phyloP scores from a whole-genome alignment of 2,329 filamentous ascomycete species.

The Fusarium xylarioides region DNA sequence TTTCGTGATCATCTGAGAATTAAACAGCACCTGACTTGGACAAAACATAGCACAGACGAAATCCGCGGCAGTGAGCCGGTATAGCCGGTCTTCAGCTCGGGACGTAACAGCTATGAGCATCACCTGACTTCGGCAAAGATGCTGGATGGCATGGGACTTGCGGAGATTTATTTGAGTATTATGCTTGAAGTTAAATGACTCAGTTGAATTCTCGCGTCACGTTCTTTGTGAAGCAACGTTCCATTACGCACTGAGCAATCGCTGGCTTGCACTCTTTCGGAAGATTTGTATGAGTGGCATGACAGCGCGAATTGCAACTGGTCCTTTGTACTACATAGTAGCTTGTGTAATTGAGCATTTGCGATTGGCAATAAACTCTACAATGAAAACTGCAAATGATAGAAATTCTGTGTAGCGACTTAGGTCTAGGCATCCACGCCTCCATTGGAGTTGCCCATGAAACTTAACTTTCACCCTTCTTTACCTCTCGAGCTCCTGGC shows the following conservation, averaged over 20 bases:
- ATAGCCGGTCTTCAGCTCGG: neutral
- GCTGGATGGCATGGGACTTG: neutral
- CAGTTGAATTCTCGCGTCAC: neutral
- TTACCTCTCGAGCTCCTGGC: neutral
- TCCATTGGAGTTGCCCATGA: neutral
- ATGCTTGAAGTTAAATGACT: neutral
- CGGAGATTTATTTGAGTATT: neutral
- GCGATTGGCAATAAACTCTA: accelerated
- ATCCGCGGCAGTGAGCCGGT: neutral
- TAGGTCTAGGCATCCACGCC: neutral
- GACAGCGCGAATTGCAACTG: neutral
- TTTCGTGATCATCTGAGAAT: neutral
- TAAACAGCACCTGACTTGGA: neutral
- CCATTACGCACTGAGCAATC: neutral
- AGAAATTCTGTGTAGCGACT: too few relatives aligned
- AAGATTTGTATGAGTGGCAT: neutral
- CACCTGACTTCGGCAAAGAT: neutral
- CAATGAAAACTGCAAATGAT: accelerated
- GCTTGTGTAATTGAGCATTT: neutral
- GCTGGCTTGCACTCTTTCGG: accelerated
- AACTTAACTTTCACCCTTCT: neutral
- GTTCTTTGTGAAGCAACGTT: neutral
- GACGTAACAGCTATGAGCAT: neutral
- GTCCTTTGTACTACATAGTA: neutral
- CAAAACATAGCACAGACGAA: neutral